Evolutionary conservation across 495 filamentous ascomycete species (phyloP).

Genomic region (Astrocystis sublimbata): DNA sequence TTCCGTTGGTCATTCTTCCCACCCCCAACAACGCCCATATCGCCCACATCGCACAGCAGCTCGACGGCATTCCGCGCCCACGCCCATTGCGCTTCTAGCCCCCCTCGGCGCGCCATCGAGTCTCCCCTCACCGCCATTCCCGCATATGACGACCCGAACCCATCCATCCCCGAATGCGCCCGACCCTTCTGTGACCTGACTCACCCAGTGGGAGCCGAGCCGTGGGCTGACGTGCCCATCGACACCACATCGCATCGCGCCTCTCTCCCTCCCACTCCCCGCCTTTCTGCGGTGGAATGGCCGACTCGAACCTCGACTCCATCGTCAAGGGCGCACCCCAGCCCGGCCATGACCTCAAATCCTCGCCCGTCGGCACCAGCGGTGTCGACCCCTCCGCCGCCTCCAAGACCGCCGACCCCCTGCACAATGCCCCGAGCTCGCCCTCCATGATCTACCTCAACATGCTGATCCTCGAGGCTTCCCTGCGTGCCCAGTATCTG

Average conservation of each 20-base stretch:
- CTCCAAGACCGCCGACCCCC: constrained; percentile 63
- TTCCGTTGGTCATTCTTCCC: not conserved
- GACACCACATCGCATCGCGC: not conserved
- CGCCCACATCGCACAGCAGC: constrained; percentile 17
- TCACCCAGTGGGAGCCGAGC: too few relatives aligned
- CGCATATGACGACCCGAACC: not conserved
- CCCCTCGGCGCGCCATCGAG: too few relatives aligned
- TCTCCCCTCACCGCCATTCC: constrained; percentile 17
- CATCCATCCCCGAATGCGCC: constrained; percentile 18
- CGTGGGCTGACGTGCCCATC: constrained; percentile 32
- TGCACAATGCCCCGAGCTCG: constrained; percentile 79
- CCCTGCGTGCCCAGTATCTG: constrained; percentile 88
- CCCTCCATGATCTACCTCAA: constrained; percentile 98
- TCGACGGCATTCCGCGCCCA: not conserved
- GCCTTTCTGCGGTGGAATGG: constrained; percentile 27
- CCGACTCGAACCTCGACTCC: constrained; percentile 74
- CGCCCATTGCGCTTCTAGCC: not conserved
- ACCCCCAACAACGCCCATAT: too few relatives aligned
- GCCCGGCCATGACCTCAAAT: constrained; percentile 41
- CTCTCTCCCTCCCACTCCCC: not conserved
- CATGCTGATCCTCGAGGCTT: constrained; percentile 93
- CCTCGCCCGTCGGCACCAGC: constrained; percentile 43
- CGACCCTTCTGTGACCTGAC: constrained; percentile 17
- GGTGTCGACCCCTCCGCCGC: constrained; percentile 37
- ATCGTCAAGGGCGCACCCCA: constrained; percentile 80